Evolutionary conservation across 2,329 filamentous ascomycete species (phyloP), one percentile per base, ranked within the genome.

Genomic region (Bipolaris bicolor): DNA sequence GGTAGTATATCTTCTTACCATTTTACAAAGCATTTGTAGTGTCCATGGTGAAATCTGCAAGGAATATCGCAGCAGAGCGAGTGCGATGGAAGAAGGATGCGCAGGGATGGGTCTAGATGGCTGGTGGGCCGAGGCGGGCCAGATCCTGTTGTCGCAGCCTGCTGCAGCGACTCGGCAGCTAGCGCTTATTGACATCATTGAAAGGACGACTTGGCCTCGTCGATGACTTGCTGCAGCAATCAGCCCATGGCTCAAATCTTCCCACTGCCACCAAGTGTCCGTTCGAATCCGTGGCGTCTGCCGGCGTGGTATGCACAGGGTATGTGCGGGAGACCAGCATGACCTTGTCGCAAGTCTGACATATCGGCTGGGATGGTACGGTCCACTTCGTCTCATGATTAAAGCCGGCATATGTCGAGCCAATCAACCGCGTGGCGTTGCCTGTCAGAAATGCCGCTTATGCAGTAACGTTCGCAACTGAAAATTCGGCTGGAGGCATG

Each of bases 401-500:
- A 70, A 68, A 71, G 69, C 68, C 70, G 70, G 66, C 68, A 52
- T 7, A 33, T 5, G 44, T 49, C 18, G 2, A 51, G 29, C 73
- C 72, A 75, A 76, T 76, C 60, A 70, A 44, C 52, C 44, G 11
- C 15, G n/a, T 49, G 20, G 22, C 24, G 40, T 51, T 40, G 62
- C 61, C 59, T 70, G 64, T 69, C 67, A 70, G 57, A 66, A 67
- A 63, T 65, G 66, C 64, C 72, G 72, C 72, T 76, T 74, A 74
- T 76, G 73, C 73, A 74, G 68, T 71, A 66, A 74, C 72, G 72
- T 74, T 76, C 63, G 55, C 56, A 65, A 60, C 53, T 66, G 60
- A 66, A 58, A 52, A 63, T 67, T 74, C 71, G 72, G 70, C 70
- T 73, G 70, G 67, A 69, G 58, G 59, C 58, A 49, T 55, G 49